A percentile compares a stretch with the other conserved stretches of the same genome.
phyloP scores from a whole-genome alignment of 2,329 filamentous ascomycete genomes.

The Trichoderma citrinoviride region DNA sequence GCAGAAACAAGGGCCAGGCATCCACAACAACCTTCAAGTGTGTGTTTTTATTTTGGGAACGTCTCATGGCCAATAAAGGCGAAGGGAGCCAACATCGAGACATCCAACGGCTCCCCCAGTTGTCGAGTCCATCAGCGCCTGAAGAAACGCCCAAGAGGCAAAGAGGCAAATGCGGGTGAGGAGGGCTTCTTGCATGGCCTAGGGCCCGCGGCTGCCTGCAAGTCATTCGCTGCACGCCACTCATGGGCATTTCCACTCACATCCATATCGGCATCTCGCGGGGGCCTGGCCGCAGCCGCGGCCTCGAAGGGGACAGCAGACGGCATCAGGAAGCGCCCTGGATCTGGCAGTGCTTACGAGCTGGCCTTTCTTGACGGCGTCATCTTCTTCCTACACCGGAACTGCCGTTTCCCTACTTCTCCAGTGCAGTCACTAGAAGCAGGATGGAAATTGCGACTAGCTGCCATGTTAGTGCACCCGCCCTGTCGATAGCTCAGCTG shows the following conservation, averaged over 20 bases:
- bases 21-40: background rate
- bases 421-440: slow-evolving; percentile 14
- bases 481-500: slow-evolving; percentile 21
- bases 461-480: slow-evolving; percentile 7
- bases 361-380: background rate
- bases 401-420: slow-evolving; percentile 5
- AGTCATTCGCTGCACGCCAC: slow-evolving; percentile 19
- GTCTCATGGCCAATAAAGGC: slow-evolving; percentile 9
- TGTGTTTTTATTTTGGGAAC: background rate
- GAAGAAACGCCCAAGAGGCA: slow-evolving; percentile 6
- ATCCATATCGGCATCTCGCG: slow-evolving; percentile 2
- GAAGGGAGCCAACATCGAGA: background rate
- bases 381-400: background rate
- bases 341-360: slow-evolving; percentile 10
- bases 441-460: slow-evolving; percentile 13
- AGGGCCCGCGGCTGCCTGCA: slow-evolving; percentile 20
- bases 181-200: slow-evolving; percentile 12
- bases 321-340: slow-evolving; percentile 1
- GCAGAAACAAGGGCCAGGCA: slow-evolving; percentile 7
- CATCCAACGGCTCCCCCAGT: background rate
- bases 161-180: slow-evolving; percentile 11
- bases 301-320: background rate
- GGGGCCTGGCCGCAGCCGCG: slow-evolving; percentile 9
- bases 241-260: background rate
- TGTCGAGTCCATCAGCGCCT: background rate